Conservation (phyloP, 352 stramenopile species). For the Phytophthora capsici region DNA sequence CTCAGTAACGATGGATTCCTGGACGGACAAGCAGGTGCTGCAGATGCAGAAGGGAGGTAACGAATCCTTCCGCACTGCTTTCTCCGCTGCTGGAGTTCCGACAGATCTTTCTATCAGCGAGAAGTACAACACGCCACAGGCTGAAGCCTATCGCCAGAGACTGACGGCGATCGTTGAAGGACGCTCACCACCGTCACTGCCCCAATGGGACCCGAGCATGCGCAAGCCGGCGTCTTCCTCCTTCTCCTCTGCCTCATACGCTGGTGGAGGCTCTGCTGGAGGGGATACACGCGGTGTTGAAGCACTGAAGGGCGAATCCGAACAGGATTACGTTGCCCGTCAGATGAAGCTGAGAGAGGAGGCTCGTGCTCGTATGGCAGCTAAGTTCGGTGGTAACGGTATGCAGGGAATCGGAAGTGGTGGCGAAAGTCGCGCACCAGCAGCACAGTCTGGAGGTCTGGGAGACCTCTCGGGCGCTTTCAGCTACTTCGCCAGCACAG, state of each 20-base stretch:
- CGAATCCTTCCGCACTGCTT: conserved; percentile 70
- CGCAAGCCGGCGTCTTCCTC: conserved; percentile 51
- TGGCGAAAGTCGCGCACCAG: conserved; percentile 60
- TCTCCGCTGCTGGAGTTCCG: conserved; percentile 70
- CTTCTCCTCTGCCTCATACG: conserved; percentile 36
- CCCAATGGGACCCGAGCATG: conserved; percentile 67
- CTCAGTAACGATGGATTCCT: conserved; percentile 89
- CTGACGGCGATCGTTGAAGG: conserved; percentile 74
- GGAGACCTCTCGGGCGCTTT: conserved; percentile 74
- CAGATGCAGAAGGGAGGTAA: conserved; percentile 88
- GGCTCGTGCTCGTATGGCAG: conserved; percentile 77
- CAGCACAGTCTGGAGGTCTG: conserved; percentile 41
- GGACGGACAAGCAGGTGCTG: conserved; percentile 88
- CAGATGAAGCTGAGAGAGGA: conserved; percentile 81
- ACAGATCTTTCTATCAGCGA: conserved; percentile 77
- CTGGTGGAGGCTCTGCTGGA: conserved; percentile 29
- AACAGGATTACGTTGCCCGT: conserved; percentile 77
- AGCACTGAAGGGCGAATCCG: conserved; percentile 81
- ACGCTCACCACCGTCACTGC: conserved; percentile 52
- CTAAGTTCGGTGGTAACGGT: conserved; percentile 77
- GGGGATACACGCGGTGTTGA: conserved; percentile 77
- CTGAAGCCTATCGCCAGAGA: conserved; percentile 71
- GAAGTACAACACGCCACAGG: conserved; percentile 88
- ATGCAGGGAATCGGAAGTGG: conserved; percentile 84
- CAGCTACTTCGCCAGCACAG: conserved; percentile 75